phyloP scores from a whole-genome alignment of 208 protist genomes.

The Acanthamoeba triangularis region DNA sequence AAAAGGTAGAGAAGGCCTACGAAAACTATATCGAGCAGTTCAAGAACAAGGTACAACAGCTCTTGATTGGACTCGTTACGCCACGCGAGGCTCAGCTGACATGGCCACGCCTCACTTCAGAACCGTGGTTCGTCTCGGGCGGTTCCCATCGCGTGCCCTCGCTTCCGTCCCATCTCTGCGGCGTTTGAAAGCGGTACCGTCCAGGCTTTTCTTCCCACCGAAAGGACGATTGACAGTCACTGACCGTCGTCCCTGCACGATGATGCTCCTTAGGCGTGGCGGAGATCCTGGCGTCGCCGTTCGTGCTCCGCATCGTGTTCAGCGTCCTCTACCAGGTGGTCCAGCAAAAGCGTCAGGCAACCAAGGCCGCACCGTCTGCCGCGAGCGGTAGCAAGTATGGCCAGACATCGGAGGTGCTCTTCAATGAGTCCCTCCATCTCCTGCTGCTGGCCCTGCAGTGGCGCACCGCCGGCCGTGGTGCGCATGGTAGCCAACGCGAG shows the following conservation, averaged over 20 bases:
- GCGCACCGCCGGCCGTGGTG: neutral
- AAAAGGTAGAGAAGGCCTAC: constrained; percentile 18
- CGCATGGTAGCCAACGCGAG: neutral
- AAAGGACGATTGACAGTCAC: neutral
- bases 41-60: constrained; percentile 22
- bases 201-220: neutral
- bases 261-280: neutral
- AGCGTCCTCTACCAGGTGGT: constrained; percentile 53
- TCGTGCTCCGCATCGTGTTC: constrained; percentile 9
- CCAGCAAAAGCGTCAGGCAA: neutral
- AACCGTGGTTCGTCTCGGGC: neutral
- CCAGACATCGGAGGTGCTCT: constrained; percentile 8
- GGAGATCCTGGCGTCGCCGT: neutral
- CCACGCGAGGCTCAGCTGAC: neutral
- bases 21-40: constrained; percentile 54
- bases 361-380: neutral
- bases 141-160: constrained; percentile 1
- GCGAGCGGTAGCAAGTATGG: neutral
- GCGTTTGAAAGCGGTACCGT: neutral
- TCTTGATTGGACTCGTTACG: neutral
- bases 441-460: constrained; percentile 14
- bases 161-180: constrained; percentile 8
- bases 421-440: constrained; percentile 20
- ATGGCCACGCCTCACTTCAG: neutral
- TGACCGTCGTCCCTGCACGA: neutral